phyloP scores from a whole-genome alignment of 257 asterid genomes.

The Solanum chilense region DNA sequence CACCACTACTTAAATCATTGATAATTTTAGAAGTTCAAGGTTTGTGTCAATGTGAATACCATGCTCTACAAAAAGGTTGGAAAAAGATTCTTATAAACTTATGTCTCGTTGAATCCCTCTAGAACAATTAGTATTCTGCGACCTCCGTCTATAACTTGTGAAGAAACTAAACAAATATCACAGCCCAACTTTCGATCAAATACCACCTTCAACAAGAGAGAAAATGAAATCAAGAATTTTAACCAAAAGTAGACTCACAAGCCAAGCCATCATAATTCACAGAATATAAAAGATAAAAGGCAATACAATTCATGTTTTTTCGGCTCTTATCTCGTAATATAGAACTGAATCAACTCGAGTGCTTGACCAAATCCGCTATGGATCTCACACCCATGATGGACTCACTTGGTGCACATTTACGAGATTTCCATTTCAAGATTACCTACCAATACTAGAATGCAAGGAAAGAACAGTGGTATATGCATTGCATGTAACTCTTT shows the following conservation, averaged over 20 bases:
- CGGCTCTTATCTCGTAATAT: background rate
- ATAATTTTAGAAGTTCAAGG: background rate
- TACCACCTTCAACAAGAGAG: conserved; percentile 11
- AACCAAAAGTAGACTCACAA: background rate
- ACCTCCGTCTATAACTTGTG: conserved; percentile 10
- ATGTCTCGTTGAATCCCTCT: conserved; percentile 6
- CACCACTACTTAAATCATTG: conserved; percentile 1
- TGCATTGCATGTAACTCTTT: background rate
- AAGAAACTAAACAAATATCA: conserved; percentile 17
- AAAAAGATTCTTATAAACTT: background rate
- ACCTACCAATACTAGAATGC: background rate
- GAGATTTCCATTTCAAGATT: background rate
- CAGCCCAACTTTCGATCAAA: conserved; percentile 17
- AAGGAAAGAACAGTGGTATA: background rate
- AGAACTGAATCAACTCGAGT: background rate
- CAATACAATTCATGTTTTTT: background rate
- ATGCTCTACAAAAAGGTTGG: background rate
- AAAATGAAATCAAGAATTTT: background rate
- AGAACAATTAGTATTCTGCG: conserved; percentile 6
- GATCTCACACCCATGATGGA: background rate
- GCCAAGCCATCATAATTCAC: background rate
- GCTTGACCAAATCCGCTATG: background rate
- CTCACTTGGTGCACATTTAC: background rate
- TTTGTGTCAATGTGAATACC: background rate
- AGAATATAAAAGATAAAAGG: background rate